Percentiles rank a stretch among this genome's conserved stretches.
Evolutionary conservation across 345 rosid genomes (phyloP).

Genomic region (Ricinus communis): DNA sequence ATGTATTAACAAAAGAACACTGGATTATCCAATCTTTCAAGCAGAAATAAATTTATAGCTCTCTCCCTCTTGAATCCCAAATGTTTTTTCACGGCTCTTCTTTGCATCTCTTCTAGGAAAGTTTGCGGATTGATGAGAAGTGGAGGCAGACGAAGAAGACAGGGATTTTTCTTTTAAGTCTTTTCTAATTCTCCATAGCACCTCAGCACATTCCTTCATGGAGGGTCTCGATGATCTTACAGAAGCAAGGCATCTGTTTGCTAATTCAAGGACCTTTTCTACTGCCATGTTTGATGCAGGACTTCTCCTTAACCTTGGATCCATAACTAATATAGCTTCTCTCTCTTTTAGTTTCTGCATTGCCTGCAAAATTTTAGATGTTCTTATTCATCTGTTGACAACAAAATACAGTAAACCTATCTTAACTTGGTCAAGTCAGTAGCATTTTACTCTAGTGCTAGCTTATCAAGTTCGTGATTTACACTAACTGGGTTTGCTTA

Average conservation of each 20-base stretch:
- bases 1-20: background rate
- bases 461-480: too few species aligned
- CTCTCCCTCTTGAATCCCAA: conserved; percentile 48
- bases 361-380: conserved; percentile 48
- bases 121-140: conserved; percentile 47
- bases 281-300: conserved; percentile 58
- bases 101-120: conserved; percentile 37
- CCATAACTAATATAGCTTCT: conserved; percentile 71
- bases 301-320: conserved; percentile 62
- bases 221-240: conserved; percentile 62
- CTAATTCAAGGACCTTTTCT: conserved; percentile 65
- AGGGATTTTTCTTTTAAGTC: conserved; percentile 44
- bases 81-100: conserved; percentile 32
- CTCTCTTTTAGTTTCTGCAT: conserved; percentile 58
- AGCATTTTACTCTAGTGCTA: too few species aligned
- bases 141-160: conserved; percentile 34
- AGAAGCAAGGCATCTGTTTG: conserved; percentile 55
- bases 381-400: background rate
- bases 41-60: conserved; percentile 48
- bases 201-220: conserved; percentile 73
- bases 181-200: conserved; percentile 70
- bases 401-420: too few species aligned
- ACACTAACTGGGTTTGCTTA: too few species aligned
- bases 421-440: too few species aligned
- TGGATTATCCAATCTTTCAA: conserved; percentile 11